Evolutionary conservation across 75 land plant genomes (phyloP).

Genomic region (Picea sitchensis): DNA sequence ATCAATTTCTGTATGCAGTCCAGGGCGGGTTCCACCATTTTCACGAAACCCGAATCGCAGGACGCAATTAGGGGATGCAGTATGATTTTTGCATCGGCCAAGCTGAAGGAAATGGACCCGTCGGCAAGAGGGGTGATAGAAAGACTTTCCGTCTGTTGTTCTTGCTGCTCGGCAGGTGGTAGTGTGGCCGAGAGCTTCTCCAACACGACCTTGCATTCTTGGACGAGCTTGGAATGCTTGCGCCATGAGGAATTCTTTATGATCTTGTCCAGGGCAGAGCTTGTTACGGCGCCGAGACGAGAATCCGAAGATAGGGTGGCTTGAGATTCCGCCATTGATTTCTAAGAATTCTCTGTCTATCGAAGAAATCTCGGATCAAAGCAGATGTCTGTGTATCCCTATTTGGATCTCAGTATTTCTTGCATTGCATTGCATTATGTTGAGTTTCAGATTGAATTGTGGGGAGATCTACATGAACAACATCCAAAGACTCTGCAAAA

Average conservation of each 20-base stretch:
- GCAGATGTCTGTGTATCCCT: neutral
- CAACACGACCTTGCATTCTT: constrained; percentile 77
- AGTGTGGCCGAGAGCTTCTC: constrained; percentile 42
- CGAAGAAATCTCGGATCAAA: neutral
- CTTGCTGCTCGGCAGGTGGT: neutral
- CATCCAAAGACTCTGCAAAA: too few species aligned
- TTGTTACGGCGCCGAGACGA: constrained; percentile 36
- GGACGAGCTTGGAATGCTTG: constrained; percentile 89
- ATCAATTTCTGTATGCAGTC: constrained; percentile 88
- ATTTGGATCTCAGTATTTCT: neutral
- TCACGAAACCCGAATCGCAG: constrained; percentile 43
- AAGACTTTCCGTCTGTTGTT: neutral
- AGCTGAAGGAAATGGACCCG: constrained; percentile 40
- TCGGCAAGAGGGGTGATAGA: constrained; percentile 32
- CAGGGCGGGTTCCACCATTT: constrained; percentile 84
- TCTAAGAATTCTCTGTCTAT: neutral
- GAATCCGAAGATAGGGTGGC: constrained; percentile 14
- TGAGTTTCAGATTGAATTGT: too few species aligned
- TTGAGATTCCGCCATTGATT: neutral
- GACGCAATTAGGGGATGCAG: constrained; percentile 80
- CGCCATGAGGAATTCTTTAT: constrained; percentile 93
- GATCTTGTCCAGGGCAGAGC: constrained; percentile 80
- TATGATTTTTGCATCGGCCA: constrained; percentile 63
- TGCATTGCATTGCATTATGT: neutral
- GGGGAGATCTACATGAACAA: too few species aligned